Base-by-base conservation (phyloP, 208 protist genomes). In the Crithidia thermophila region DNA sequence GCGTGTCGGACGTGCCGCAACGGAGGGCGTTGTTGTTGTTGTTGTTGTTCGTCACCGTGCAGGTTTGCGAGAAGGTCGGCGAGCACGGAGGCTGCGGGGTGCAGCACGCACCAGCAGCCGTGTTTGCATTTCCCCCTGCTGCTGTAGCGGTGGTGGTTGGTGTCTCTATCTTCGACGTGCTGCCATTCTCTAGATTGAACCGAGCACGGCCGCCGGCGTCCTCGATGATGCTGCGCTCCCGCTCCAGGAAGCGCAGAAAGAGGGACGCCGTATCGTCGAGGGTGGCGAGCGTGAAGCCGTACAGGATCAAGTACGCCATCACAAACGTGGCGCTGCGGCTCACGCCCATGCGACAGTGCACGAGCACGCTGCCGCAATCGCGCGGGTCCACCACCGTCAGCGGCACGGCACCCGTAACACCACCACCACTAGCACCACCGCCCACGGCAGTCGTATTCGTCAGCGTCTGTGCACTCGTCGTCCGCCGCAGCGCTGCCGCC, bases 321-420 rank as follows among this genome's bases (percentile, higher is more conserved):
- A 95, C 60, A 46, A 94, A 79, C 21, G 84, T 78, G 25, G 85
- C 90, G 42, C 86, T 93, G 36, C 90, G 85, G 53, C 86, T 93
- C 21, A 95, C 79, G 45, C 90, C 90, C 76, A 88, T 85, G 13
- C 85, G 85, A 59, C 90, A 95, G 77, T 93, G 84, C 50, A 95
- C 80, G 36, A 95, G 80, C 31, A 93, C 75, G 40, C 86, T 82
- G 25, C 88, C 88, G 61, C 65, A 81, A 50, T 81, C 77, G 13
- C 72, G 62, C 42, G 72, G 63, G 45, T 78, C 64, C 11, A 72
- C 57, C 5, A 66, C 33, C 4, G 56, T 61, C 33, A 45, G 21
- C 28, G 47, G 37, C 37, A 31, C 28, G 16, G 37, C 9, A n/a
- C 21, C 3, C 36, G 21, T 16, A 13, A 18, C 43, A 30, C 23